Conservation (phyloP, 108 stramenopile species). For the Cyclostephanos invisitatus region DNA sequence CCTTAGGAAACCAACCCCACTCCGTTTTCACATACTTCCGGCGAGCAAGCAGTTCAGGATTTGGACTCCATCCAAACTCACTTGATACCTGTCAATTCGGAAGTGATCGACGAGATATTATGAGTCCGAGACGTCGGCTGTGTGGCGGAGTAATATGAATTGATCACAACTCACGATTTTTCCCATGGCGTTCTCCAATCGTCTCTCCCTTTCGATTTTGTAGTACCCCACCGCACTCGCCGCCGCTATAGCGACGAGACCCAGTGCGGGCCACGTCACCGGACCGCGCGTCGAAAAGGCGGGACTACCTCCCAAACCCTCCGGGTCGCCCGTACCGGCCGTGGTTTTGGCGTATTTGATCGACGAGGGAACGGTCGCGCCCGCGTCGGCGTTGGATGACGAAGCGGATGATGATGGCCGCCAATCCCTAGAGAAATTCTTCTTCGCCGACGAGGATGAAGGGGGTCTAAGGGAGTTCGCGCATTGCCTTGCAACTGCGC, state of each 20-base stretch:
- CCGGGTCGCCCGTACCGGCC: slow-evolving; percentile 48
- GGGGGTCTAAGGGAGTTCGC: not conserved
- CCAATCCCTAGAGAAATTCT: not conserved
- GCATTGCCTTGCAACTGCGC: slow-evolving; percentile 7
- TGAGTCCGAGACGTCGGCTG: not conserved
- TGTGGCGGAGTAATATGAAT: not conserved
- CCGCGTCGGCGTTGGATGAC: slow-evolving; percentile 1
- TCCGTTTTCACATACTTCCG: slow-evolving; percentile 74
- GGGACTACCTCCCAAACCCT: slow-evolving; percentile 21
- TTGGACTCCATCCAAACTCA: slow-evolving; percentile 87
- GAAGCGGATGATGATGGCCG: not conserved
- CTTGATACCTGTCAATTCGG: slow-evolving; percentile 58
- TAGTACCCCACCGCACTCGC: slow-evolving; percentile 84
- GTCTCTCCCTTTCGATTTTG: slow-evolving; percentile 82
- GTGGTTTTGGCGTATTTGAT: slow-evolving; percentile 54
- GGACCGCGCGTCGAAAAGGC: slow-evolving; percentile 59
- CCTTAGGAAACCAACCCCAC: slow-evolving; percentile 89
- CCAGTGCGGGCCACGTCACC: slow-evolving; percentile 82
- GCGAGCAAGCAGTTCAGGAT: slow-evolving; percentile 83
- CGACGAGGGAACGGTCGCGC: slow-evolving; percentile 11
- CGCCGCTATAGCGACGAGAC: slow-evolving; percentile 78
- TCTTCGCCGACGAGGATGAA: not conserved
- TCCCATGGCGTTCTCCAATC: slow-evolving; percentile 89
- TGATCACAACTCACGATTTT: slow-evolving; percentile 63
- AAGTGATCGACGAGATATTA: not conserved